phyloP scores from a whole-genome alignment of 1,284 basidiomycete species.

The Cryptococcus sp. region DNA sequence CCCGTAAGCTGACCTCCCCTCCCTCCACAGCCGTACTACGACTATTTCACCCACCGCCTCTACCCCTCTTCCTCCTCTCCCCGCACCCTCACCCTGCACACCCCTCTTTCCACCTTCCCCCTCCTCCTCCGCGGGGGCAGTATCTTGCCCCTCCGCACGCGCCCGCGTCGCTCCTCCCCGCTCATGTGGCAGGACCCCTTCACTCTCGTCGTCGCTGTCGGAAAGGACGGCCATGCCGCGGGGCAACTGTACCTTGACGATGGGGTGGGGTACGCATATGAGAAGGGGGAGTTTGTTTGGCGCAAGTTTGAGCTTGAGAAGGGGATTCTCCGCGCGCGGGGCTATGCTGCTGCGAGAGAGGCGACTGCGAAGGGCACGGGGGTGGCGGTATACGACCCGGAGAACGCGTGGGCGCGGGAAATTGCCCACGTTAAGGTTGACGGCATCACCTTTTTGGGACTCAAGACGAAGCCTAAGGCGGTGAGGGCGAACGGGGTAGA shows the following conservation, averaged over 20 bases:
- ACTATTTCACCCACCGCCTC: constrained; percentile 73
- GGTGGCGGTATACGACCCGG: constrained; percentile 47
- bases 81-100: constrained; percentile 68
- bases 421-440: constrained; percentile 70
- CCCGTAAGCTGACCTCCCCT: neutral
- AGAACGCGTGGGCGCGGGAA: constrained; percentile 59
- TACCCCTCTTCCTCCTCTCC: constrained; percentile 65
- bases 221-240: constrained; percentile 61
- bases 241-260: constrained; percentile 96
- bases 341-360: neutral
- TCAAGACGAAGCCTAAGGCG: constrained; percentile 58
- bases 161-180: constrained; percentile 77
- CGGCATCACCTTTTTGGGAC: constrained; percentile 72
- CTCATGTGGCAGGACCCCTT: constrained; percentile 91
- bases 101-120: constrained; percentile 75
- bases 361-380: constrained; percentile 17
- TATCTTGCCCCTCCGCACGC: constrained; percentile 80
- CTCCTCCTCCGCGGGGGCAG: constrained; percentile 88
- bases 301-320: constrained; percentile 64
- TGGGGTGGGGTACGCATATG: constrained; percentile 77
- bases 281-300: constrained; percentile 78
- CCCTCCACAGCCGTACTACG: constrained; percentile 76
- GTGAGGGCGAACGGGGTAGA: constrained; percentile 54
- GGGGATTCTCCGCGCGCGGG: constrained; percentile 21
- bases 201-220: constrained; percentile 80